Evolutionary conservation across 495 filamentous ascomycete species (phyloP).

Genomic region (Aspergillus sclerotiicarbonarius): DNA sequence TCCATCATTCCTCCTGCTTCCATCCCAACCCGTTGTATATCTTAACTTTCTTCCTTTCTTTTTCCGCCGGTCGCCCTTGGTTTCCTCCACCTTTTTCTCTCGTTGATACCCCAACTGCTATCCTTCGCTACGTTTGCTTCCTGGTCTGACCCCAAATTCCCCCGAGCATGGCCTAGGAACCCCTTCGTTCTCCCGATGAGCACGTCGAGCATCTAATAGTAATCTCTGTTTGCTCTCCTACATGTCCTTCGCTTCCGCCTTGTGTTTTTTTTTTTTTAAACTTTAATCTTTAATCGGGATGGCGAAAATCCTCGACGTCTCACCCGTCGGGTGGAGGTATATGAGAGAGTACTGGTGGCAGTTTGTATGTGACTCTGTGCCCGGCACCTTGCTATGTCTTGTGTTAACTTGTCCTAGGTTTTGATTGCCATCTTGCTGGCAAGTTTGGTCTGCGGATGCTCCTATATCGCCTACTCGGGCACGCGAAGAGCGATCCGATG

Average conservation of each 20-base stretch:
- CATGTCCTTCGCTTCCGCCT: slow-evolving; percentile 14
- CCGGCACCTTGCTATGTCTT: background rate
- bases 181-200: background rate
- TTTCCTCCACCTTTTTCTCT: background rate
- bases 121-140: background rate
- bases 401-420: slow-evolving; percentile 28
- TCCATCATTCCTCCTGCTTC: slow-evolving; percentile 2
- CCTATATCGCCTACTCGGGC: slow-evolving; percentile 33
- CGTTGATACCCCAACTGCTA: background rate
- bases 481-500: slow-evolving; percentile 20
- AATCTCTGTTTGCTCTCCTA: background rate
- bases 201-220: background rate
- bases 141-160: background rate
- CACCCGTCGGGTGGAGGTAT: slow-evolving; percentile 33
- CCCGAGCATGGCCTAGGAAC: background rate
- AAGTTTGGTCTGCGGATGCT: slow-evolving; percentile 29
- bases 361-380: slow-evolving; percentile 31
- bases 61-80: background rate
- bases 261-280: background rate
- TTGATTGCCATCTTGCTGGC: slow-evolving; percentile 39
- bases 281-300: slow-evolving; percentile 26
- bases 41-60: slow-evolving; percentile 3
- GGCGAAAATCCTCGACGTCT: slow-evolving; percentile 33
- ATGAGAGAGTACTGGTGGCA: slow-evolving; percentile 46
- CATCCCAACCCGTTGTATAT: slow-evolving; percentile 2